Base-by-base conservation (phyloP, 116 monocot species). In the Cymodocea nodosa region DNA sequence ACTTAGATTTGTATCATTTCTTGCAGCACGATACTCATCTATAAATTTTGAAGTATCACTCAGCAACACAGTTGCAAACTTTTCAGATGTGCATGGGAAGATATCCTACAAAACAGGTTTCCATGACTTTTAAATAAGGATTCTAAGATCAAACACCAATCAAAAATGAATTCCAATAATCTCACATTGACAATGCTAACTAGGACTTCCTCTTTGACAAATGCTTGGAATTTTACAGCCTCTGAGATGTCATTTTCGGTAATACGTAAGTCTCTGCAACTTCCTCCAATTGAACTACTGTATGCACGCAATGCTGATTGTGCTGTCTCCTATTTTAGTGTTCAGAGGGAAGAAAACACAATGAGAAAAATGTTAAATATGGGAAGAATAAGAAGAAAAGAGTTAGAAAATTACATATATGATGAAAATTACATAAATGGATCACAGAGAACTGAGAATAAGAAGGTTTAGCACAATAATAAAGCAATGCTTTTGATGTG, bases 221-320 rank as follows among this genome's bases (percentile, higher is more conserved):
- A 95, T 68, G 76, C 68, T 66, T 90, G 87, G 44, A 75, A 83
- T 25, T 80, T 87, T 57, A 63, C 81, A 66, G 80, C 30, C 7
- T 72, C 70, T 75, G 54, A 75, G 67, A 70, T 55, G 78, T 61
- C 69, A 62, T 79, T 75, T 61, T 83, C 69, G 67, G 83, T 76
- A 53, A 81, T 63, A 56, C 85, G 70, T 58, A 62, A 23, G 44
- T 70, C 65, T 23, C 48, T 82, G 62, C 51, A 76, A 76, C 81
- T 83, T 11, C 74, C 77, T 82, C 57, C 78, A 14, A 78, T 53
- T 48, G 93, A 94, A 67, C 89, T 94, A 70, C 95, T 95, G 66
- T 87, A 83, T 50, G 95, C 95, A 70, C 95, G 87, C 55, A 95
- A 80, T 70, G 85, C 90, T 65, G 95, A 95, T 36, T 95, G 87